Evolutionary conservation across 2,329 filamentous ascomycete genomes (phyloP), one percentile per base, ranked within the genome.

Genomic region (Alternaria sp.): DNA sequence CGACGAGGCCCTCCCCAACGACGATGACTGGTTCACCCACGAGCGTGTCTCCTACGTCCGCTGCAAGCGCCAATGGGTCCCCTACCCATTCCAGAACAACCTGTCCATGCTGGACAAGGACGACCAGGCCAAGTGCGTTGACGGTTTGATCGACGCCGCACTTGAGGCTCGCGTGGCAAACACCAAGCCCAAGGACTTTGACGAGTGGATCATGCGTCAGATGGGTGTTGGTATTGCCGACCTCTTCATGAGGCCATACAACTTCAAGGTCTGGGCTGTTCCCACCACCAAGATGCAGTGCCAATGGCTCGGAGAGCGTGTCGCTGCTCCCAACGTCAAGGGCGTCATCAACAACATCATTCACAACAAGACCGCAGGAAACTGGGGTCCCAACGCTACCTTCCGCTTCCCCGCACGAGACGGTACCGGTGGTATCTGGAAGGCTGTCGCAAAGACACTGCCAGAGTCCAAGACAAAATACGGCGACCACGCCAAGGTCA

Each of bases 251-350:
- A 88, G 95, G 74, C 95, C 95, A 55, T 99, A 99, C 87, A 99
- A 99, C 88, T 99, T 90, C 89, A 99, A 99, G 85, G 95, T 99
- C 79, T 99, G 95, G 95, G 95, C 95, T 65, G 94, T 98, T 73
- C 95, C 95, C 61, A 97, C 94, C 57, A 97, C 91, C 71, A 96
- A 96, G 94, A 99, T 99, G 95, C 95, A 98, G 92, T 97, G 93
- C 81, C 85, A 90, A 80, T 99, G 95, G 95, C 91, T 98, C 65
- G 95, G 95, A 74, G 95, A 99, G 88, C 94, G 95, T 86, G 95
- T 99, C 54, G 95, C 95, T 62, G 94, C 94, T 54, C 95, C 95
- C 68, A 92, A 99, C 79, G 87, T 97, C 85, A 99, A 99, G 89
- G 87, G 86, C 39, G 91, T 96, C 72, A 94, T 93, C 73, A 91